Conservation (phyloP, 371 early-diverging fungal genomes). For the Chytridiales sp. region DNA sequence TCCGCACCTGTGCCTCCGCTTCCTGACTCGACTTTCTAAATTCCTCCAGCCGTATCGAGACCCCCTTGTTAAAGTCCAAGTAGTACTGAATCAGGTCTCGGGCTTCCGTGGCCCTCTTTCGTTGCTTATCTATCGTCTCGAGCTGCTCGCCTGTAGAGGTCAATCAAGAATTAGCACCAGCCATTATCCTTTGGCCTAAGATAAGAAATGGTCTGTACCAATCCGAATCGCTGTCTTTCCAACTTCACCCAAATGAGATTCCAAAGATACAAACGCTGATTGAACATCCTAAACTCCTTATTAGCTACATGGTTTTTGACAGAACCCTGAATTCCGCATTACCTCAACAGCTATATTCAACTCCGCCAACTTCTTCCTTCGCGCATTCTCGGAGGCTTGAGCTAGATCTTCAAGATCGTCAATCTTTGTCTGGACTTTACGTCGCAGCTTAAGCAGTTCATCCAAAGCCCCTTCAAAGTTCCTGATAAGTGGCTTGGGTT, state of each 20-base stretch:
- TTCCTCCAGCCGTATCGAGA: constrained; percentile 69
- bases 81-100: constrained; percentile 88
- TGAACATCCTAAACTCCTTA: constrained; percentile 81
- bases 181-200: background rate
- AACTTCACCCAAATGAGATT: constrained; percentile 84
- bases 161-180: background rate
- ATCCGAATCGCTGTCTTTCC: constrained; percentile 94
- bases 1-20: constrained; percentile 75
- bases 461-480: constrained; percentile 84
- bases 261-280: constrained; percentile 75
- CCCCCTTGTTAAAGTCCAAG: constrained; percentile 80
- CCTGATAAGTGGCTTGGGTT: constrained; percentile 84
- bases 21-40: constrained; percentile 74
- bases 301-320: too few relatives aligned
- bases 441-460: constrained; percentile 71
- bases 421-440: constrained; percentile 76
- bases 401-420: constrained; percentile 78
- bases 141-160: constrained; percentile 77
- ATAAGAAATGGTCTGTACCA: constrained; percentile 58
- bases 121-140: constrained; percentile 89
- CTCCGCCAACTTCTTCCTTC: constrained; percentile 71
- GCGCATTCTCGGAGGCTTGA: constrained; percentile 68
- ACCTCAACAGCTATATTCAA: constrained; percentile 74
- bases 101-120: constrained; percentile 82
- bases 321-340: background rate